Base-by-base conservation (phyloP, 805 yeast genomes). In the Myxozyma mucilagina region DNA sequence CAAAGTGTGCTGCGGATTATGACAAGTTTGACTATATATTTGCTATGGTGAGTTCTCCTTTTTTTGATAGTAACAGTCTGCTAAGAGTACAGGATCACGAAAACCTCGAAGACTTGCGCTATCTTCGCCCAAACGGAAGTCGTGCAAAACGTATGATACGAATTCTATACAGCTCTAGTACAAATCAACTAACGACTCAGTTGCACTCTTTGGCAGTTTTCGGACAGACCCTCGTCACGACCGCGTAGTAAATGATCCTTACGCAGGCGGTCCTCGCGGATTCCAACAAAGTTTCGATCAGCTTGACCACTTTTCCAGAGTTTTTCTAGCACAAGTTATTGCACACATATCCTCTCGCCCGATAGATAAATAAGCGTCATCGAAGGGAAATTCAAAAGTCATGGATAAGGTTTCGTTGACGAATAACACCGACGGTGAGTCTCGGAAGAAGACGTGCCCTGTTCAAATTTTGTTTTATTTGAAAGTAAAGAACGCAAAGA, bases 211-310 rank as follows among this genome's bases (percentile, higher is more conserved):
- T 77, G 97, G 97, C 0, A 84, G 87, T n/a, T 92, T 90, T 86
- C 80, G 83, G 59, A 81, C 83, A 0, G 84, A 83, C 68, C 64
- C 73, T 0, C 73, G 75, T 44, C 82, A 80, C 61, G 78, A 78
- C 18, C 78, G 74, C 39, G 83, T 89, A 38, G 92, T 92, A 5
- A 89, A 84, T 57, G 98, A 92, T 73, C 98, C 98, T 1, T 92
- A 93, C 73, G 93, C 92, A 70, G 97, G 97, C 4, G 97, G 96
- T 0, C 76, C 75, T 20, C 80, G 83, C 66, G 97, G 97, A 1
- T 92, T 92, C 71, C 94, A 90, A 73, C 80, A 77, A 59, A 90
- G 89, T 73, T 92, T 85, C 71, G 71, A 80, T 58, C 98, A 92
- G 71, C 79, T 91, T 53, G 71, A 76, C 10, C 91, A 88, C 68